Base-by-base conservation (phyloP, 192 early-diverging fungal genomes). In the Pilobolus umbonatus region DNA sequence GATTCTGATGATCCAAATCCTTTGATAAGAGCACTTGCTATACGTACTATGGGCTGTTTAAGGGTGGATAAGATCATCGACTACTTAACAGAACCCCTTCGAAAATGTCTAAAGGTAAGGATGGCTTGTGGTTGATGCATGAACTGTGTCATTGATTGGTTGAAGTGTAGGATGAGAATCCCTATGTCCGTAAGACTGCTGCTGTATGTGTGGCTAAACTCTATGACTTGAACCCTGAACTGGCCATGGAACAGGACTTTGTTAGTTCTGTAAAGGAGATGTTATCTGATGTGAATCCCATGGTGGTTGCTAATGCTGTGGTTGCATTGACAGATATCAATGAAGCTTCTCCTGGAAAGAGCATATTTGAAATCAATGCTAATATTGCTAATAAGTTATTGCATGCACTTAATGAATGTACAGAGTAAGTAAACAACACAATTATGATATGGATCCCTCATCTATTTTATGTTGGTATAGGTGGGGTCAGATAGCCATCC, bases 21-120 rank as follows among this genome's bases (percentile, higher is more conserved):
- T 36, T 75, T 99, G 22, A 96, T 96, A 56, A 82, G 96, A 26
- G 94, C 95, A 1, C 75, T 99, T 57, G 91, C 96, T 44, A 94
- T 99, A 60, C 87, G 96, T 29, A 99, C 95, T 15, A 99, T 99
- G 96, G 94, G 95, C 28, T 98, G 93, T 68, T 72, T 99, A 57
- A 89, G 93, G 25, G 96, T 97, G 0, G 88, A 95, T 49, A 91
- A 93, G 68, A 94, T 99, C 38, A 79, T 95, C 25, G 95, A 99
- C 69, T 91, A 94, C 60, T 73, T 98, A 46, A 80, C 85, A 39
- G 95, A 97, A 51, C 95, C 95, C 2, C 80, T 99, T 40, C 83
- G 89, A 50, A 94, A 95, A 68, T 88, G 89, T 50, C 71, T 99
- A 34, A 76, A 75, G 67, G 84, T 85, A 63, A 29, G 31, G 28